Base-by-base conservation (phyloP, 768 basidiomycete species). In the Ramaria sp. region DNA sequence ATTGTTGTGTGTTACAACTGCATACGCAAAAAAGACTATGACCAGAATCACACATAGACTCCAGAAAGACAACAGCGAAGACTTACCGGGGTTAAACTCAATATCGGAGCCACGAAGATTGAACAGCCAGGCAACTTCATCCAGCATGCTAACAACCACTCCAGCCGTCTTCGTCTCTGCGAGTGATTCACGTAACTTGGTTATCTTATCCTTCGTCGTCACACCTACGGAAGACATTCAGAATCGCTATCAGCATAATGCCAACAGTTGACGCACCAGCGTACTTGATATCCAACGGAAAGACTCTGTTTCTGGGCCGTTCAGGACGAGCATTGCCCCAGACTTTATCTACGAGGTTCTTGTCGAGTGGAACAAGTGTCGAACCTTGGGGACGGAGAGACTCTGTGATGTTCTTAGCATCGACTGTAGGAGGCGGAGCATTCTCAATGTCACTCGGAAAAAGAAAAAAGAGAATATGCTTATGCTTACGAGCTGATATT, bases 61-160 rank as follows among this genome's bases (percentile, higher is more conserved):
- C 36, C 2, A 3, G 30, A 2, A 25, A 28, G 5, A 27, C 39
- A n/a, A 34, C 15, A 39, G 1, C 16, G 8, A 9, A 43, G 32
- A 36, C 60, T 30, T 58, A 75, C 81, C 81, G 3, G 84, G 84
- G 57, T 96, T 98, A 69, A 78, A 97, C 32, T 83, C 82, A 62
- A 98, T 94, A 64, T 97, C 95, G 2, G 82, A 78, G 1, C 93
- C 94, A 58, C 95, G 83, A 30, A 99, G 72, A 66, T 97, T 94
- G 70, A 91, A 88, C 37, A 93, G 64, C 92, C 92, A 98, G 0
- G 91, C 92, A 48, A 95, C 81, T 65, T 98, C 95, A 66, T 98
- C 95, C 20, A 98, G 78, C 75, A 85, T 82, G n/a, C 77, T 85
- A 3, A 97, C 77, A 1, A 95, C 82, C 39, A 88, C 66, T 1